These are phyloP conservation scores for Triticum turgidum DNA, from an alignment of 176 grass and related monocot genomes.

Conservation along the genomic window DNA sequence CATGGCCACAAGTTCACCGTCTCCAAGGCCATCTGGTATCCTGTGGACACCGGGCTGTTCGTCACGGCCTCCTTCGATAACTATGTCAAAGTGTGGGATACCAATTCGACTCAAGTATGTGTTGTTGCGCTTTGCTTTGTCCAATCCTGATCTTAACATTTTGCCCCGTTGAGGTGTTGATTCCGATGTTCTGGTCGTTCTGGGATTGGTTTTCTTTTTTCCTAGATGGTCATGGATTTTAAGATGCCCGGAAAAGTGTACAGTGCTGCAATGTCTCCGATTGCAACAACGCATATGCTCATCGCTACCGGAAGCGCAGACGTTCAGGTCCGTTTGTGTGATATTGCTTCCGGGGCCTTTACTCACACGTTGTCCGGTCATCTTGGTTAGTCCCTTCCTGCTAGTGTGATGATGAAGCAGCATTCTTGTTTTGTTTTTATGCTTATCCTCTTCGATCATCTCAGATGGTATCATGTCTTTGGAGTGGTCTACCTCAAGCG, in stretches of 20 bases:
- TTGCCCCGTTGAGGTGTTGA: neutral
- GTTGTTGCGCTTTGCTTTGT: neutral
- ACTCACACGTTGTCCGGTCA: constrained; percentile 96
- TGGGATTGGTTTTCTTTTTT: constrained; percentile 23
- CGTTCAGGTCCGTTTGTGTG: constrained; percentile 90
- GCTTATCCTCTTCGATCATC: constrained; percentile 37
- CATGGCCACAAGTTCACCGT: constrained; percentile 73
- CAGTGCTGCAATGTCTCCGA: constrained; percentile 63
- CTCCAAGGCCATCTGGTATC: constrained; percentile 82
- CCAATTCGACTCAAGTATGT: constrained; percentile 77
- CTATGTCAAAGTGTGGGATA: constrained; percentile 94
- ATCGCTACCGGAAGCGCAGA: constrained; percentile 83
- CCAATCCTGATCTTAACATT: neutral
- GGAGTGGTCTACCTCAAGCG: constrained; percentile 90
- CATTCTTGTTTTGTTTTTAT: constrained; percentile 13
- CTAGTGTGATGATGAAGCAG: constrained; percentile 17
- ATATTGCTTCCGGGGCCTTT: constrained; percentile 91
- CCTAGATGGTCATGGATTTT: constrained; percentile 86
- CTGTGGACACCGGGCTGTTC: constrained; percentile 83
- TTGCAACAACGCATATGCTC: constrained; percentile 80
- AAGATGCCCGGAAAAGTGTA: constrained; percentile 97
- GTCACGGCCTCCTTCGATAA: constrained; percentile 86
- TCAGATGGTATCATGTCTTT: constrained; percentile 93
- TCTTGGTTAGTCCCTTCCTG: constrained; percentile 58
- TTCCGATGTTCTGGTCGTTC: neutral